A percentile compares a stretch with the other conserved stretches of the same genome.
These are phyloP conservation scores for Sphaerosporella brunnea DNA, from an alignment of 495 filamentous ascomycete genomes.

Conservation along the genomic window DNA sequence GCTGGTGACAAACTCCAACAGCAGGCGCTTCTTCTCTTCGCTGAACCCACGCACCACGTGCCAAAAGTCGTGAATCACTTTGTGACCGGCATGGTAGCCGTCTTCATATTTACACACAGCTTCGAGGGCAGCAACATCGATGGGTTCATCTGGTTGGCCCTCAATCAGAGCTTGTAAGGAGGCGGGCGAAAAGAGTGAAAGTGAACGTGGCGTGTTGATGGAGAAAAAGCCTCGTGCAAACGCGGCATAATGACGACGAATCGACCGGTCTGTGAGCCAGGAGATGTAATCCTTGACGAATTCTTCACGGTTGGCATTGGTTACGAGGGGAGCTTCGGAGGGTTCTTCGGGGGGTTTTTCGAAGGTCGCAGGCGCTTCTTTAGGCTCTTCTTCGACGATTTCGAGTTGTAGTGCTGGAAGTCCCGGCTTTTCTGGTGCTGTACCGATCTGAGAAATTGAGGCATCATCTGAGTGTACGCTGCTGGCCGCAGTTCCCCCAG, in stretches of 20 bases:
- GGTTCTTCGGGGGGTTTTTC: slow-evolving; percentile 9
- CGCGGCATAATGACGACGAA: slow-evolving; percentile 58
- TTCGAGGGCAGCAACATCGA: slow-evolving; percentile 55
- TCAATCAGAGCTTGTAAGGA: slow-evolving; percentile 63
- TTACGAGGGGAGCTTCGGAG: slow-evolving; percentile 44
- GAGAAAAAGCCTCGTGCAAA: slow-evolving; percentile 68
- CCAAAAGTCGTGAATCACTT: slow-evolving; percentile 68
- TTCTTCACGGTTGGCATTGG: slow-evolving; percentile 52
- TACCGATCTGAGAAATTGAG: neutral
- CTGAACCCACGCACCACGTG: slow-evolving; percentile 48
- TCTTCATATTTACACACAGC: slow-evolving; percentile 53
- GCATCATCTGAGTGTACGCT: neutral
- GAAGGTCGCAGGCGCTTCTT: neutral
- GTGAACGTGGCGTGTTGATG: slow-evolving; percentile 48
- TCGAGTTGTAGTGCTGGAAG: neutral
- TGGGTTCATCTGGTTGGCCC: slow-evolving; percentile 45
- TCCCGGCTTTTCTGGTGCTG: neutral
- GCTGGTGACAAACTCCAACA: slow-evolving; percentile 90
- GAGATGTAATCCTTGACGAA: slow-evolving; percentile 80
- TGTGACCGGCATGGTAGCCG: slow-evolving; percentile 51
- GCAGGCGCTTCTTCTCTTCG: slow-evolving; percentile 45
- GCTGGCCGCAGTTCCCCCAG: too few relatives aligned
- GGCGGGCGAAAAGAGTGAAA: slow-evolving; percentile 48
- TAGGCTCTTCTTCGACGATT: neutral
- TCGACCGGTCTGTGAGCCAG: slow-evolving; percentile 63